These are phyloP conservation scores for Amylocarpus encephaloides DNA, from an alignment of 2,329 filamentous ascomycete species.

Conservation along the genomic window DNA sequence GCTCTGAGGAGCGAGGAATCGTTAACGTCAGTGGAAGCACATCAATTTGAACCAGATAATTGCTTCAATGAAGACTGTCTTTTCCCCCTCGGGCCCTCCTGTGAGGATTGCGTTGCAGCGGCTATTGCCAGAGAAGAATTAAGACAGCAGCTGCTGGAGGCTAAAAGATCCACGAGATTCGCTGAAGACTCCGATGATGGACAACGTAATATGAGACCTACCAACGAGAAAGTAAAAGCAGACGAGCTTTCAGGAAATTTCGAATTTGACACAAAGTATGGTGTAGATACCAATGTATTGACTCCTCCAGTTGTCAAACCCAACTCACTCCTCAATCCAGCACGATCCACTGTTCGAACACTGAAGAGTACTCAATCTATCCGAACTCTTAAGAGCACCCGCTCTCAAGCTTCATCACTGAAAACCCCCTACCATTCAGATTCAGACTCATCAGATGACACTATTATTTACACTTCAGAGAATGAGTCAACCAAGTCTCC, in stretches of 20 bases:
- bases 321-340: background rate
- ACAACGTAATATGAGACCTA: no score
- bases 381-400: background rate
- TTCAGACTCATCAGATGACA: background rate
- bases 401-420: background rate
- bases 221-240: no score
- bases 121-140: background rate
- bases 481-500: no score
- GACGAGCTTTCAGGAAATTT: no score
- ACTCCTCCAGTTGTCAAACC: background rate
- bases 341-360: background rate
- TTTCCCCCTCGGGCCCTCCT: slow-evolving; percentile 13
- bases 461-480: no score
- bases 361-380: background rate
- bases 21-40: background rate
- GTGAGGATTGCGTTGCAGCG: slow-evolving; percentile 2
- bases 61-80: slow-evolving; percentile 13
- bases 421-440: background rate
- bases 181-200: background rate
- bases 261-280: no score
- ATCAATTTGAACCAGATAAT: slow-evolving; percentile 7
- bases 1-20: slow-evolving; percentile 3
- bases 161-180: background rate
- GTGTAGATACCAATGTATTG: background rate
- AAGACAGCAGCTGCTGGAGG: background rate